Evolutionary conservation across 306 rosid species (phyloP).

Genomic region (Ormosia emarginata): DNA sequence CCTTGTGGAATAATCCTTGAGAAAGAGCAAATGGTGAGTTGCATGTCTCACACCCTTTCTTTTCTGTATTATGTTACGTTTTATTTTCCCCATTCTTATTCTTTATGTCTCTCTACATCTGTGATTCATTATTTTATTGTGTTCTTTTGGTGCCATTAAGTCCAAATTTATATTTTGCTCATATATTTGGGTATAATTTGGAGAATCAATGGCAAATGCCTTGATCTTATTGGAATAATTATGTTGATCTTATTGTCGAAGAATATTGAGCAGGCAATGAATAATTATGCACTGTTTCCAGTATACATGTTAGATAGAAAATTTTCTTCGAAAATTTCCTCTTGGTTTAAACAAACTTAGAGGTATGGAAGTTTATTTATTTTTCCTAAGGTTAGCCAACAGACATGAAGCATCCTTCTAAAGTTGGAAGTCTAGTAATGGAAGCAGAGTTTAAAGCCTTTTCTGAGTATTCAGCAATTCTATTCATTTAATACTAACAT

Average conservation of each 20-base stretch:
- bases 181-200: not conserved
- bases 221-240: not conserved
- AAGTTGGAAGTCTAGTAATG: not conserved
- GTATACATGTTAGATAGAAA: not conserved
- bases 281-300: not conserved
- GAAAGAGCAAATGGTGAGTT: slow-evolving; percentile 87
- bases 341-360: not conserved
- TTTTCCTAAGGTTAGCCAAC: not conserved
- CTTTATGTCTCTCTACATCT: not conserved
- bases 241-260: not conserved
- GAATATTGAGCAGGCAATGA: not conserved
- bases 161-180: not conserved
- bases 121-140: not conserved
- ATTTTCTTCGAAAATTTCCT: not conserved
- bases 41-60: not conserved
- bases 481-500: not conserved
- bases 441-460: not conserved
- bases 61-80: not conserved
- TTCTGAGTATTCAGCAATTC: not conserved
- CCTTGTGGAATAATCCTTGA: slow-evolving; percentile 82
- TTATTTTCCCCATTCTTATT: not conserved
- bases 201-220: not conserved
- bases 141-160: not conserved
- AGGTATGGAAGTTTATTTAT: not conserved
- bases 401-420: not conserved